Conservation (phyloP, 2,329 filamentous ascomycete species). For the Daldinia sp. region DNA sequence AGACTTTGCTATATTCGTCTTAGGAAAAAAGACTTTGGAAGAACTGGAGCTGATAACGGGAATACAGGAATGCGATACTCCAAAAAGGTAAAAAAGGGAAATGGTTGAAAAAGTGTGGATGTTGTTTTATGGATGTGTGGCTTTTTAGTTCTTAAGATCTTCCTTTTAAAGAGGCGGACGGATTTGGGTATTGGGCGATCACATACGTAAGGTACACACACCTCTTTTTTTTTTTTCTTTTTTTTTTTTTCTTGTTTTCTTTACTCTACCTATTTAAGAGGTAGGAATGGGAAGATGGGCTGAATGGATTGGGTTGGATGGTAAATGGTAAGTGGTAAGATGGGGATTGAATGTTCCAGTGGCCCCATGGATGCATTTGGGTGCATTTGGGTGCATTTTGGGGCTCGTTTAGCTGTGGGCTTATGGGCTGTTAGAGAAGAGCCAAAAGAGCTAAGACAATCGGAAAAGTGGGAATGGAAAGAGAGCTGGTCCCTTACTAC, state of each 20-base stretch:
- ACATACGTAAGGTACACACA: conserved; percentile 31
- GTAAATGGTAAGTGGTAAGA: not conserved
- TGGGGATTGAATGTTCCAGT: conserved; percentile 6
- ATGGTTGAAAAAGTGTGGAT: conserved; percentile 11
- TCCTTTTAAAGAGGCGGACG: conserved; percentile 28
- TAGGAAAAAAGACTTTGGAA: too few species aligned
- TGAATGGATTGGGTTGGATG: not conserved
- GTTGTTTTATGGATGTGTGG: too few species aligned
- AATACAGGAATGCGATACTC: conserved; percentile 18
- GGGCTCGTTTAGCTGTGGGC: conserved; percentile 2
- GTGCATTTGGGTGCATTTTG: not conserved
- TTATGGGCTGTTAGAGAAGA: not conserved
- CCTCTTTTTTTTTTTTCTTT: not conserved
- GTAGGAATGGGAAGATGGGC: conserved; percentile 21
- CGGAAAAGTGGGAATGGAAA: conserved; percentile 23
- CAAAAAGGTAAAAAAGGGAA: not conserved
- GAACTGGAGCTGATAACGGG: conserved; percentile 1
- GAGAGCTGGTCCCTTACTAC: conserved; percentile 27
- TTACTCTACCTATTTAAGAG: conserved; percentile 17
- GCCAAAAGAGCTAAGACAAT: conserved; percentile 14
- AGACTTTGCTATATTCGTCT: conserved; percentile 5
- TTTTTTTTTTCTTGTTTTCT: not conserved
- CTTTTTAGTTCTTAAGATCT: conserved; percentile 21
- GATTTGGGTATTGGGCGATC: conserved; percentile 26
- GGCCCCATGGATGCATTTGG: not conserved